These are phyloP conservation scores for Berkeleyomyces rouxiae DNA, from an alignment of 2,329 filamentous ascomycete genomes.

Conservation along the genomic window DNA sequence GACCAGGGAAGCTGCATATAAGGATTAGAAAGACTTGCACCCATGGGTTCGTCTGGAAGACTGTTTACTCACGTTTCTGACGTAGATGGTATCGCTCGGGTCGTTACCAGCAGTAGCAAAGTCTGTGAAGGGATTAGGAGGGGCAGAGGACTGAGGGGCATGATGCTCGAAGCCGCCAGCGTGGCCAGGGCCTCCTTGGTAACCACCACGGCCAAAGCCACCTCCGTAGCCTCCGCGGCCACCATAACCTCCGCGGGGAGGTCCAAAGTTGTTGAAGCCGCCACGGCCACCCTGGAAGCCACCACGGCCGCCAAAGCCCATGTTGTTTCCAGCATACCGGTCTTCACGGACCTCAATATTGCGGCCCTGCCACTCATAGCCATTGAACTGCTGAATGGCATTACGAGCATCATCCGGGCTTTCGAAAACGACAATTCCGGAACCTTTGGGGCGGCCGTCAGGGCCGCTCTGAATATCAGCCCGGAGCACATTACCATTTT, in stretches of 20 bases:
- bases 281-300: slow-evolving; percentile 43
- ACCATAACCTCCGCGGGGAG: slow-evolving; percentile 32
- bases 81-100: slow-evolving; percentile 70
- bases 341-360: slow-evolving; percentile 90
- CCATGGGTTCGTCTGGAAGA: background rate
- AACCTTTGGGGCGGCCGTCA: slow-evolving; percentile 88
- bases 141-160: slow-evolving; percentile 26
- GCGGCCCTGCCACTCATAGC: slow-evolving; percentile 95
- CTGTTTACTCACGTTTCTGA: slow-evolving; percentile 67
- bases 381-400: slow-evolving; percentile 94
- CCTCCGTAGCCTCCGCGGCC: slow-evolving; percentile 31
- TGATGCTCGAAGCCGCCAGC: slow-evolving; percentile 32
- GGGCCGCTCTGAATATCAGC: slow-evolving; percentile 88
- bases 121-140: slow-evolving; percentile 87
- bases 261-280: slow-evolving; percentile 35
- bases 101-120: slow-evolving; percentile 78
- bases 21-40: slow-evolving; percentile 15
- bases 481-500: slow-evolving; percentile 68
- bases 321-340: slow-evolving; percentile 57
- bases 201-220: slow-evolving; percentile 22
- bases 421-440: slow-evolving; percentile 93
- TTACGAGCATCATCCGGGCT: slow-evolving; percentile 86
- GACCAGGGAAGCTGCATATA: slow-evolving; percentile 75
- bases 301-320: slow-evolving; percentile 39
- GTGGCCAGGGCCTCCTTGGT: slow-evolving; percentile 16